Percentiles rank a stretch among this genome's conserved stretches.
Evolutionary conservation across 306 rosid species (phyloP).

Genomic region (Oxytropis ochrocephala): DNA sequence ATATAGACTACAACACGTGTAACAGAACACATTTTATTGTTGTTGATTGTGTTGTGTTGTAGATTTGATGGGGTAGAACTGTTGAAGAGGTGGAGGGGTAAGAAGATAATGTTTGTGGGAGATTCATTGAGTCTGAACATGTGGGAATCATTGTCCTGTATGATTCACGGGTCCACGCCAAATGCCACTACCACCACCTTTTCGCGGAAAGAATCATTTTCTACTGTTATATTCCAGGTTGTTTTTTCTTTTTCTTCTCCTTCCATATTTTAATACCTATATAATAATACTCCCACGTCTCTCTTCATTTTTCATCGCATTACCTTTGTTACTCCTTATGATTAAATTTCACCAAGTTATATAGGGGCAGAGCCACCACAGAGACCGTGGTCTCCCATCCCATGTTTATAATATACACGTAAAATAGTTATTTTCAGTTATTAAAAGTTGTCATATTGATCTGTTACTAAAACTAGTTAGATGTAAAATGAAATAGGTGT

Average conservation of each 20-base stretch:
- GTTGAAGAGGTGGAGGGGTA: constrained; percentile 63
- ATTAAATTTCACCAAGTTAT: no score
- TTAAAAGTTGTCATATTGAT: background rate
- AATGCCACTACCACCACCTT: constrained; percentile 35
- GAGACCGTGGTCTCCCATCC: no score
- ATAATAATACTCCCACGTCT: background rate
- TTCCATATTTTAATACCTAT: background rate
- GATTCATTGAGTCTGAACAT: constrained; percentile 91
- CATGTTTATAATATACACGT: no score
- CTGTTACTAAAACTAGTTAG: background rate
- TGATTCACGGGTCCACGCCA: constrained; percentile 63
- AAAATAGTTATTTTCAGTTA: background rate
- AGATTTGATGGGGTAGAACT: constrained; percentile 72
- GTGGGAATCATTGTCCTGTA: constrained; percentile 87
- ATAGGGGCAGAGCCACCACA: no score
- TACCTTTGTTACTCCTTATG: no score
- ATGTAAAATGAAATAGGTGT: background rate
- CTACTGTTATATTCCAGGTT: constrained; percentile 65
- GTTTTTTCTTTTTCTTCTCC: background rate
- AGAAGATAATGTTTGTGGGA: constrained; percentile 88
- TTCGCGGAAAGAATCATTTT: constrained; percentile 19
- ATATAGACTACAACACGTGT: background rate
- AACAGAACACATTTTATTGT: background rate
- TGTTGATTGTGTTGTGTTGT: background rate
- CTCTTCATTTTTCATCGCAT: background rate